Conservation (phyloP, 2,329 filamentous ascomycete species). For the Phaeosphaeria sp. region DNA sequence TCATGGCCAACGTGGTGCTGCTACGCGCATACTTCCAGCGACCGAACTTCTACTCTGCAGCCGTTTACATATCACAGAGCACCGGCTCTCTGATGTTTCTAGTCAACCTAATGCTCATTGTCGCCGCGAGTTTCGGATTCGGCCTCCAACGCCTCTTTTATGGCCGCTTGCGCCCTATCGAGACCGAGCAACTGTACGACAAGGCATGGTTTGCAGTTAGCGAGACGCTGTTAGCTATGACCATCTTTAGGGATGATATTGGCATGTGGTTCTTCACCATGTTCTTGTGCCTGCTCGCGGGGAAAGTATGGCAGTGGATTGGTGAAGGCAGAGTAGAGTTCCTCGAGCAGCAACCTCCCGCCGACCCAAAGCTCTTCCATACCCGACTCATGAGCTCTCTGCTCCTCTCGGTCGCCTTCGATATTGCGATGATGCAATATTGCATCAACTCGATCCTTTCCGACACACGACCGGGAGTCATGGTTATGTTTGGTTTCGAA, state of each 20-base stretch:
- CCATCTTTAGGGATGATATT: conserved; percentile 94
- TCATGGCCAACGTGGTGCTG: conserved; percentile 82
- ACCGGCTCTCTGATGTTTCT: conserved; percentile 95
- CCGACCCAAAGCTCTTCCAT: conserved; percentile 89
- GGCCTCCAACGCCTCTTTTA: conserved; percentile 89
- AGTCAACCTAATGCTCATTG: conserved; percentile 85
- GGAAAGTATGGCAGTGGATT: conserved; percentile 99
- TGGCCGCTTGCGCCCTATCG: conserved; percentile 86
- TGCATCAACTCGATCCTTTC: conserved; percentile 82
- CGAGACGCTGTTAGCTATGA: conserved; percentile 97
- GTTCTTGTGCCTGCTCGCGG: conserved; percentile 90
- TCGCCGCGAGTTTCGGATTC: conserved; percentile 82
- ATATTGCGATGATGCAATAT: conserved; percentile 80
- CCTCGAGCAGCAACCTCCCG: conserved; percentile 91
- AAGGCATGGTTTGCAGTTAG: conserved; percentile 98
- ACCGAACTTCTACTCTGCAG: conserved; percentile 97
- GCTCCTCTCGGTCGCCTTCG: conserved; percentile 78
- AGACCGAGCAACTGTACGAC: conserved; percentile 96
- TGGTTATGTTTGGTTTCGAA: conserved; percentile 99
- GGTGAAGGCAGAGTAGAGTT: conserved; percentile 93
- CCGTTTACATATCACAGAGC: conserved; percentile 95
- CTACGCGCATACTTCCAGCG: conserved; percentile 92
- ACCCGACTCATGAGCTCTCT: conserved; percentile 80
- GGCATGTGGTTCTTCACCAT: conserved; percentile 95
- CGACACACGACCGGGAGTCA: conserved; percentile 94